Conservation (phyloP, 176 grass and related monocot genomes). For the Secale cereale region DNA sequence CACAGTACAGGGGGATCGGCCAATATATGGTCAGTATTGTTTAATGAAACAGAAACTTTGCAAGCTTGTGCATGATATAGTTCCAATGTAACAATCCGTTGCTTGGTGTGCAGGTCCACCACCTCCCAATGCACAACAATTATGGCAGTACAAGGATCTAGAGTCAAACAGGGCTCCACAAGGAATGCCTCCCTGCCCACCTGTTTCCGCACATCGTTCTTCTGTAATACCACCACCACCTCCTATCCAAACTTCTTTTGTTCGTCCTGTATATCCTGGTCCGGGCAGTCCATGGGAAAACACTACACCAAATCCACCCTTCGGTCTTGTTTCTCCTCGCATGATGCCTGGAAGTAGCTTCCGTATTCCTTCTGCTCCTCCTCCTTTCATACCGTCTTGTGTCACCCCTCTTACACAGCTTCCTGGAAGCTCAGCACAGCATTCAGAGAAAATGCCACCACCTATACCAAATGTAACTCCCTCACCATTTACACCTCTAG, state of each 20-base stretch:
- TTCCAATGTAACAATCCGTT: constrained; percentile 27
- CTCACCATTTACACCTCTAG: constrained; percentile 37
- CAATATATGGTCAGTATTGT: constrained; percentile 48
- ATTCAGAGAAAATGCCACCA: constrained; percentile 58
- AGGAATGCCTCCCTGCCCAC: constrained; percentile 40
- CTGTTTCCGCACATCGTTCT: constrained; percentile 38
- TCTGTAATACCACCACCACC: constrained; percentile 75
- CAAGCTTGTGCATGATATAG: not conserved
- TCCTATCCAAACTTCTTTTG: constrained; percentile 65
- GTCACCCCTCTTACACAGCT: constrained; percentile 57
- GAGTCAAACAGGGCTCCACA: constrained; percentile 54
- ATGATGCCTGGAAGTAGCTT: constrained; percentile 60
- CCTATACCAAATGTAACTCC: constrained; percentile 47
- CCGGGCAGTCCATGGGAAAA: constrained; percentile 65
- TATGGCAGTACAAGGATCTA: constrained; percentile 50
- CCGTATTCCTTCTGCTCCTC: constrained; percentile 50
- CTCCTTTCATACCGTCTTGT: constrained; percentile 76
- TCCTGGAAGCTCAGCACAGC: constrained; percentile 45
- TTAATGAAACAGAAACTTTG: constrained; percentile 3
- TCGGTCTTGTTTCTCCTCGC: constrained; percentile 60
- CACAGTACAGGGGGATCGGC: constrained; percentile 43
- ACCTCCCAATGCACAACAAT: constrained; percentile 37
- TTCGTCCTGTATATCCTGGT: constrained; percentile 62
- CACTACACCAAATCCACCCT: constrained; percentile 51
- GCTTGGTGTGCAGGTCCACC: constrained; percentile 51